Percentiles rank a stretch among this genome's conserved stretches.
phyloP scores from a whole-genome alignment of 2,329 filamentous ascomycete species.

The Cadophora malorum region DNA sequence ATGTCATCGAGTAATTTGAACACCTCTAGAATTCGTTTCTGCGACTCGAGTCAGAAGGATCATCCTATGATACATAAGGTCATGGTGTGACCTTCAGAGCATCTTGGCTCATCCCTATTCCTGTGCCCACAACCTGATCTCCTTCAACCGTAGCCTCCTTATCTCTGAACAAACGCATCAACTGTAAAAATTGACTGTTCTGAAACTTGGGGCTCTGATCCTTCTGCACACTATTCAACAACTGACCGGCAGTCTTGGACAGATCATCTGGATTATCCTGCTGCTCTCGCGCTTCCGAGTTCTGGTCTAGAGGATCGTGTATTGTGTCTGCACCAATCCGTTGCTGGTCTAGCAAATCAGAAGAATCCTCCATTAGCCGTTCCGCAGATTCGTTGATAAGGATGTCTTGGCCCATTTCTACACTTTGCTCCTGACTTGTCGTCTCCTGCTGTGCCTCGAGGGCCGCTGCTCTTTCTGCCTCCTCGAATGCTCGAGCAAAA shows the following conservation, averaged over 20 bases:
- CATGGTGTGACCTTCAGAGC: conserved; percentile 24
- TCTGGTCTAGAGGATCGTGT: conserved; percentile 32
- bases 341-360: conserved; percentile 35
- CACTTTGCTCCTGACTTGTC: conserved; percentile 26
- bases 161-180: conserved; percentile 79
- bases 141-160: conserved; percentile 75
- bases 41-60: conserved; percentile 18
- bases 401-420: conserved; percentile 34
- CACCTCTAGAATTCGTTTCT: conserved; percentile 15
- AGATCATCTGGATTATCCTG: conserved; percentile 62
- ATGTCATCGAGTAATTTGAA: conserved; percentile 9
- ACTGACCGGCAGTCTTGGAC: conserved; percentile 71
- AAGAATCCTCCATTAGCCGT: conserved; percentile 23
- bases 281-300: conserved; percentile 43
- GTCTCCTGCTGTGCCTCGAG: conserved; percentile 12
- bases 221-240: conserved; percentile 71
- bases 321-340: conserved; percentile 46
- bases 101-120: conserved; percentile 23
- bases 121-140: conserved; percentile 62
- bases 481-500: conserved; percentile 58
- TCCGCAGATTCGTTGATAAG: conserved; percentile 41
- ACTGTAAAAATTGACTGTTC: conserved; percentile 75
- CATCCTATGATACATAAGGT: conserved; percentile 23
- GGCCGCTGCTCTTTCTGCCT: conserved; percentile 39
- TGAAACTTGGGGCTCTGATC: conserved; percentile 78